phyloP scores from a whole-genome alignment of 148 eudicot genomes.

The Fagopyrum esculentum region DNA sequence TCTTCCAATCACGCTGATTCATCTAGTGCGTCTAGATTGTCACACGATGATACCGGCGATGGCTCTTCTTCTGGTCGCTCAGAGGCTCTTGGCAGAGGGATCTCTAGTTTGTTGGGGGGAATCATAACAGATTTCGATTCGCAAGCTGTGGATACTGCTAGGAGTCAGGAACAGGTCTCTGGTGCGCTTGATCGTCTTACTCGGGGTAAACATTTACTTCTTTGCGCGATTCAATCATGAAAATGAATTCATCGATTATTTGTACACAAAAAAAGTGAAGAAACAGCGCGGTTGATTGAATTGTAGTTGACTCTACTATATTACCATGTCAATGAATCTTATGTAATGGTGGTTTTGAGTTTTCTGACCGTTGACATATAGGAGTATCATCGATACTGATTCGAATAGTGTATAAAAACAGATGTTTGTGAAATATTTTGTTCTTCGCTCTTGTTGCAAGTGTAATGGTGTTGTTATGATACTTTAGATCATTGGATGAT shows the following conservation, averaged over 20 bases:
- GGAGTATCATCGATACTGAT: too few species aligned
- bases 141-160: slow-evolving; percentile 37
- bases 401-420: too few species aligned
- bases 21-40: background rate
- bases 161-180: slow-evolving; percentile 54
- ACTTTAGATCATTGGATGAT: background rate
- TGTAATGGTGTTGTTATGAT: background rate
- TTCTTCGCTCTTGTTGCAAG: too few species aligned
- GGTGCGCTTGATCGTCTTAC: slow-evolving; percentile 78
- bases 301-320: background rate
- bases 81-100: slow-evolving; percentile 40
- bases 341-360: too few species aligned
- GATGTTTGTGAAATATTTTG: too few species aligned
- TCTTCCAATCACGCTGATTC: background rate
- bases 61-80: slow-evolving; percentile 9
- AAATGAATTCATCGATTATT: background rate
- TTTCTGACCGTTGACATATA: too few species aligned
- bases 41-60: background rate
- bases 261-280: background rate
- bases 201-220: slow-evolving; percentile 27
- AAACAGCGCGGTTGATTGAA: background rate
- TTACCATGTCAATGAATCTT: too few species aligned
- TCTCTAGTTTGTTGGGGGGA: slow-evolving; percentile 39
- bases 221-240: background rate
- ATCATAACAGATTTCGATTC: slow-evolving; percentile 64